Conservation (phyloP, 2,329 filamentous ascomycete species). For the Aureobasidium melanogenum region DNA sequence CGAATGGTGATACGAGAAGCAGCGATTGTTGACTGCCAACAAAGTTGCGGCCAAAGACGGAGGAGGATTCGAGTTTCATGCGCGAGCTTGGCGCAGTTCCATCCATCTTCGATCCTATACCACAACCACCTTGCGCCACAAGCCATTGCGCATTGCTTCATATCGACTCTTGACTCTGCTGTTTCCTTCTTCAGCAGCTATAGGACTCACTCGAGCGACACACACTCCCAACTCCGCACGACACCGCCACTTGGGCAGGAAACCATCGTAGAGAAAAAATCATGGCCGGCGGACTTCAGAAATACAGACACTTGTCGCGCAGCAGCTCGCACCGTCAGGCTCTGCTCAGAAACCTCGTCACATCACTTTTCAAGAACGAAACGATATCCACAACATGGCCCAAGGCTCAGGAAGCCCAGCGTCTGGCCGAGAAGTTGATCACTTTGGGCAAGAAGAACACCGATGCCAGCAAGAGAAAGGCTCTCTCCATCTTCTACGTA, state of each 20-base stretch:
- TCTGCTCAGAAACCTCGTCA: conserved; percentile 89
- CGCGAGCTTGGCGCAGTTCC: background rate
- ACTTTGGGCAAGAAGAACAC: conserved; percentile 91
- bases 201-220: background rate
- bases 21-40: background rate
- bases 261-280: conserved; percentile 15
- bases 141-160: background rate
- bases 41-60: background rate
- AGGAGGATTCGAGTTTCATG: background rate
- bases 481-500: conserved; percentile 73
- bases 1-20: background rate
- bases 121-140: background rate
- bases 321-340: conserved; percentile 82
- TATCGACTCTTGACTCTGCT: background rate
- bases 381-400: conserved; percentile 90
- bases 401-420: conserved; percentile 95
- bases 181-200: background rate
- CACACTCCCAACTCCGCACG: background rate
- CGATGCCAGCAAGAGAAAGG: conserved; percentile 64
- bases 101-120: background rate
- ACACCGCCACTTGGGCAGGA: background rate
- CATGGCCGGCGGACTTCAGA: conserved; percentile 81
- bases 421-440: conserved; percentile 86
- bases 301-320: conserved; percentile 83
- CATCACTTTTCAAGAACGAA: conserved; percentile 87